Conservation (phyloP, 441 rosid genomes). For the Eruca vesicaria region DNA sequence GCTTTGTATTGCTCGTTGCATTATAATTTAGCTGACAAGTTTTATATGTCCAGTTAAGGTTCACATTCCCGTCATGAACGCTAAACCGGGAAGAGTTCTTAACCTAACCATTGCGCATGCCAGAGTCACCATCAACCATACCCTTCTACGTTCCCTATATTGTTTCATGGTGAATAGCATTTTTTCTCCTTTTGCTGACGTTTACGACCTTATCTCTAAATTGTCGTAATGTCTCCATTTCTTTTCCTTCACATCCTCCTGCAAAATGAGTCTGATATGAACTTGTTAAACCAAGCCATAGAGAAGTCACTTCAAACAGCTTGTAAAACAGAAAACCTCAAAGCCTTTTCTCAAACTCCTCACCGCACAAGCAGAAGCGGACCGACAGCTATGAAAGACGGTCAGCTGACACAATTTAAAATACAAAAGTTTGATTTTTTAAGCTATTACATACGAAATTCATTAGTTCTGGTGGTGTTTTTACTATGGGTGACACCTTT, state of each 20-base stretch:
- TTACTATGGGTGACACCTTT: no score
- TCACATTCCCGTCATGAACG: not conserved
- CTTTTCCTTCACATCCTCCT: not conserved
- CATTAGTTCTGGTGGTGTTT: no score
- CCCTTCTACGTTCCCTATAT: not conserved
- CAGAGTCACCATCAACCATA: not conserved
- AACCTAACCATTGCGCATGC: not conserved
- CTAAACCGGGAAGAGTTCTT: not conserved
- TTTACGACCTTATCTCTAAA: not conserved
- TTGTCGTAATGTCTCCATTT: not conserved
- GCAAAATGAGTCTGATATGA: not conserved
- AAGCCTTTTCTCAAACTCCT: not conserved
- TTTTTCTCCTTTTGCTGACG: not conserved
- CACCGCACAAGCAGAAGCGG: no score
- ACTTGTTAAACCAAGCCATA: not conserved
- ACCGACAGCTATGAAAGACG: no score
- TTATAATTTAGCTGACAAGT: not conserved
- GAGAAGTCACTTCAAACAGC: not conserved
- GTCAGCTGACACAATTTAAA: no score
- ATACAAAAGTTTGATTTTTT: no score
- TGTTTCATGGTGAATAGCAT: not conserved
- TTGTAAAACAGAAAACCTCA: not conserved
- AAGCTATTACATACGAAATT: no score
- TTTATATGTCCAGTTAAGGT: not conserved
- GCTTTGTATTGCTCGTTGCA: not conserved